phyloP scores from a whole-genome alignment of 2,329 filamentous ascomycete genomes.

The Colletotrichum paranaense region DNA sequence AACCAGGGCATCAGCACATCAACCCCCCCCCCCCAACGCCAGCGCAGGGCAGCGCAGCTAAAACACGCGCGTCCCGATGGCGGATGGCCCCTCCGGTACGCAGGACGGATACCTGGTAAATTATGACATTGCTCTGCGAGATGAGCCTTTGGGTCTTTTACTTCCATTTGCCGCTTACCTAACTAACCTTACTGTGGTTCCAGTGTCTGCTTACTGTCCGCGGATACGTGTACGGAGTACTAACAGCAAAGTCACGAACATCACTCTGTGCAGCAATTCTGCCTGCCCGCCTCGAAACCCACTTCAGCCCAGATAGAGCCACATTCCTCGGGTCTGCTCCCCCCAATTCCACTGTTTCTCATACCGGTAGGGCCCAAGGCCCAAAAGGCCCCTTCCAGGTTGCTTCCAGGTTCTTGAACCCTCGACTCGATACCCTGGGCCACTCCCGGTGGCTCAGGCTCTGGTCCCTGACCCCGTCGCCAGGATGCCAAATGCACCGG shows the following conservation, averaged over 20 bases:
- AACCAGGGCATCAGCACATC: background rate
- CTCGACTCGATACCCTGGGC: background rate
- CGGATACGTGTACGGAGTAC: too few relatives aligned
- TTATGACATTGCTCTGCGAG: constrained; percentile 26
- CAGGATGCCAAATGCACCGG: constrained; percentile 15
- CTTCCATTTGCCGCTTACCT: too few relatives aligned
- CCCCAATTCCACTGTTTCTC: constrained; percentile 30
- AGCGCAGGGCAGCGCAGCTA: constrained; percentile 5
- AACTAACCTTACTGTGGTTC: too few relatives aligned
- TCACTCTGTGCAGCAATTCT: constrained; percentile 23
- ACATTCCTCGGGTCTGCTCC: constrained; percentile 24
- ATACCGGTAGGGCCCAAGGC: background rate
- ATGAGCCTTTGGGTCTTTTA: background rate
- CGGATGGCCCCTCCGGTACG: background rate
- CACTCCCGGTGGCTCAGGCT: constrained; percentile 1
- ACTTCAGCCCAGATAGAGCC: constrained; percentile 31
- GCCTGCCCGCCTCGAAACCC: constrained; percentile 4
- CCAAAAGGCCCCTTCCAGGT: background rate
- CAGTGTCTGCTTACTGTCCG: too few relatives aligned
- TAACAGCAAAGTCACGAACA: background rate
- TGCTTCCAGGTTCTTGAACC: background rate
- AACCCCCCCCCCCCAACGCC: background rate
- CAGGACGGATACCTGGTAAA: background rate
- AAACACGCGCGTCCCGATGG: constrained; percentile 11
- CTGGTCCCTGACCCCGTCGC: background rate